Evolutionary conservation across 441 rosid genomes (phyloP), one percentile per base, ranked within the genome.

Genomic region (Aquilaria agallochum): DNA sequence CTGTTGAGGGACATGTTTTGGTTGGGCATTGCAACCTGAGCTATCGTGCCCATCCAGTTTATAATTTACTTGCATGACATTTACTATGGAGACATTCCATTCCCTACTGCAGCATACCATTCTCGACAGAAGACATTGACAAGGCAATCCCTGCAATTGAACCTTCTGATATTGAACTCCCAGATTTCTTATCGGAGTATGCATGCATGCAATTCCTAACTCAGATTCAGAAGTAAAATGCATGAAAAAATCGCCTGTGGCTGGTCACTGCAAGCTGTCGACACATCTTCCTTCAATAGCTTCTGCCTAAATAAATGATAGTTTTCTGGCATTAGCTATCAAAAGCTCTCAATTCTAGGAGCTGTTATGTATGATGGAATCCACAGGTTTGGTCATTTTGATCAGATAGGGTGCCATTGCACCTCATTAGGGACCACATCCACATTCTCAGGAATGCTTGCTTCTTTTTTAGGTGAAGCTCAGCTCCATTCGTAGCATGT

Each of bases 91-190:
- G 11, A 12, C 3, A 45, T 5, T 53, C 0, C 2, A 52, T 44
- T 59, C 65, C 51, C 63, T 58, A 54, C 62, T 72, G 83, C 82
- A 95, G 99, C 86, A 89, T 95, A 60, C 99, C 99, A 1, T 92
- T 92, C 79, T 95, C 95, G 10, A 87, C 94, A 1, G 99, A 92
- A 71, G 99, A 92, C 73, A 89, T 94, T 72, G 99, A 92, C 71
- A 92, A 82, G 77, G 97, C 97, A 5, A 86, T 94, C 70, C 97
- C 99, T 5, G 71, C 75, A 11, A 79, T 85, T 57, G 97, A 91
- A 66, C 94, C 97, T 65, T 76, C 89, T 47, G 82, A 75, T 54
- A 61, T 84, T 47, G 86, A 83, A 65, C 68, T 79, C 42, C 99
- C 96, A 2, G 64, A 73, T 14, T 68, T 69, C 34, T 78, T 89